phyloP scores from a whole-genome alignment of 768 basidiomycete species.

The Pleurotus pulmonarius region DNA sequence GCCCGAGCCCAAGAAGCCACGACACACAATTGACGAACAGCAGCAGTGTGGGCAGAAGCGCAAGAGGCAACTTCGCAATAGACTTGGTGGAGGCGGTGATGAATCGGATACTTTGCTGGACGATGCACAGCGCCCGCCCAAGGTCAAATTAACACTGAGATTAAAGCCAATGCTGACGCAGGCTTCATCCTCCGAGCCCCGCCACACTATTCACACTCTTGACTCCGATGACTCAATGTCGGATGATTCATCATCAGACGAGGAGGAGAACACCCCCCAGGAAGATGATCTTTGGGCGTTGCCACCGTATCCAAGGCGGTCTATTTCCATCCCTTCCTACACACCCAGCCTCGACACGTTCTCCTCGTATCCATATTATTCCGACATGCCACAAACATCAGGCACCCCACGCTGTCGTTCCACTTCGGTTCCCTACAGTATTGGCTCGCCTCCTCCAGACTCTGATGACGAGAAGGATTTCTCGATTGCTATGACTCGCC shows the following conservation, averaged over 20 bases:
- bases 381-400: slow-evolving; percentile 19
- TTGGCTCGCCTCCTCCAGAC: slow-evolving; percentile 69
- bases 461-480: slow-evolving; percentile 62
- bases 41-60: slow-evolving; percentile 38
- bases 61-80: slow-evolving; percentile 32
- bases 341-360: slow-evolving; percentile 39
- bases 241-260: slow-evolving; percentile 33
- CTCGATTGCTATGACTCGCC: slow-evolving; percentile 38
- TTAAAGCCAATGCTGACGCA: slow-evolving; percentile 44
- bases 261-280: slow-evolving; percentile 16
- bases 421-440: slow-evolving; percentile 52
- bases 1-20: slow-evolving; percentile 26
- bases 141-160: slow-evolving; percentile 68
- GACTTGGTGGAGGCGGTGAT: slow-evolving; percentile 16
- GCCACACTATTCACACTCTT: slow-evolving; percentile 29
- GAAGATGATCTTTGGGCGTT: slow-evolving; percentile 45
- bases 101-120: slow-evolving; percentile 36
- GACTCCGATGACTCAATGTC: slow-evolving; percentile 40
- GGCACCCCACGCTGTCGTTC: slow-evolving; percentile 44
- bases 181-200: slow-evolving; percentile 21
- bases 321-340: slow-evolving; percentile 54
- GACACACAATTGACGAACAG: slow-evolving; percentile 20
- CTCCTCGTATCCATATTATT: slow-evolving; percentile 23
- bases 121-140: slow-evolving; percentile 45
- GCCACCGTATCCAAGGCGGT: slow-evolving; percentile 54